These are phyloP conservation scores for Staphylotrichum tortipilum DNA, from an alignment of 495 filamentous ascomycete genomes.

Conservation along the genomic window DNA sequence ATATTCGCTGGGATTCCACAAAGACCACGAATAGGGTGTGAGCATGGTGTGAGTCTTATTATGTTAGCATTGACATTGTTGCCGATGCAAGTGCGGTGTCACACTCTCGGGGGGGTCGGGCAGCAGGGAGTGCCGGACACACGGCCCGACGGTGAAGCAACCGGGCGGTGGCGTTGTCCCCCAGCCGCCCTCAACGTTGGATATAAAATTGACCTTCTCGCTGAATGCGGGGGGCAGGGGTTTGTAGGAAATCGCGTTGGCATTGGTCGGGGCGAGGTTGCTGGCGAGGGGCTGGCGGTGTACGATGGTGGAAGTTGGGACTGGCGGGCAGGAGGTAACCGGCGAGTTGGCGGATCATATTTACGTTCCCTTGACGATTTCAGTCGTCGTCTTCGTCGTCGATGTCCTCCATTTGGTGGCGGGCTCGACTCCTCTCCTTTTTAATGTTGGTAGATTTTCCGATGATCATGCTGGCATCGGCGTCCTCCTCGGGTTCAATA, in stretches of 20 bases:
- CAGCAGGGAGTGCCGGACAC: too few species aligned
- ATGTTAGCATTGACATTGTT: neutral
- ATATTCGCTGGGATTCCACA: neutral
- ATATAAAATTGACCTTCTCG: too few species aligned
- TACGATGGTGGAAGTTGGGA: neutral
- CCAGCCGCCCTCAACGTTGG: too few species aligned
- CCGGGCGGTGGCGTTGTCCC: too few species aligned
- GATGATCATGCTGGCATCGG: constrained; percentile 19
- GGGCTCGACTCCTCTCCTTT: constrained; percentile 10
- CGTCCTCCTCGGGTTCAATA: constrained; percentile 20
- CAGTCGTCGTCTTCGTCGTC: constrained; percentile 15
- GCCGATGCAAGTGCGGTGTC: neutral
- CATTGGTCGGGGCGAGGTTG: too few species aligned
- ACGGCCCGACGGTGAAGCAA: too few species aligned
- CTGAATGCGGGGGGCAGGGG: too few species aligned
- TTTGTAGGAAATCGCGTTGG: too few species aligned
- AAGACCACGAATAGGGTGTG: neutral
- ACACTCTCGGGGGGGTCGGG: neutral
- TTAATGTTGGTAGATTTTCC: constrained; percentile 18
- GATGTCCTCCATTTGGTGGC: constrained; percentile 5
- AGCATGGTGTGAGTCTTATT: neutral
- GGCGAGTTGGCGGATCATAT: neutral
- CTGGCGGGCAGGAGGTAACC: too few species aligned
- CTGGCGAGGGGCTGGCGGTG: too few species aligned
- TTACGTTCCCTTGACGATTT: neutral